A percentile compares a stretch with the other conserved stretches of the same genome.
Conservation (phyloP, 108 stramenopile genomes). For the Chaetoceros muelleri region DNA sequence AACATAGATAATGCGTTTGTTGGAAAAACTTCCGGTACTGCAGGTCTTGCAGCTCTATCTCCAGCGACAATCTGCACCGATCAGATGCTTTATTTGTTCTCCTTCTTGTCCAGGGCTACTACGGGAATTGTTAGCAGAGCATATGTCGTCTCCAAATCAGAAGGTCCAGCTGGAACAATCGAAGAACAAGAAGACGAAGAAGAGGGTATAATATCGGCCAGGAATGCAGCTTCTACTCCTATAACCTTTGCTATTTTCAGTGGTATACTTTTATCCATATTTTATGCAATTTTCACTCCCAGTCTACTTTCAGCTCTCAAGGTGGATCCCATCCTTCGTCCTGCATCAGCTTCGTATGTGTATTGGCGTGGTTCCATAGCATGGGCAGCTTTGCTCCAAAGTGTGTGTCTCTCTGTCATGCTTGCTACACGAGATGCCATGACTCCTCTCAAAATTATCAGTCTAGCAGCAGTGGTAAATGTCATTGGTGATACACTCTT, state of each 20-base stretch:
- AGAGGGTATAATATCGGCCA: conserved; percentile 15
- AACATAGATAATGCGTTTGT: conserved; percentile 85
- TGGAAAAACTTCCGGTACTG: conserved; percentile 57
- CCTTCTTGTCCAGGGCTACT: conserved; percentile 63
- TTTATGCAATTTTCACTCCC: conserved; percentile 59
- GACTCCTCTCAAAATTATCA: conserved; percentile 68
- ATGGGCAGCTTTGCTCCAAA: conserved; percentile 62
- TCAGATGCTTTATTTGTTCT: conserved; percentile 68
- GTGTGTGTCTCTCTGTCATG: conserved; percentile 36
- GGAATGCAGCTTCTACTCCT: conserved; percentile 47
- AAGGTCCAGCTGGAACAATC: conserved; percentile 7
- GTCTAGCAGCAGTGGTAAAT: conserved; percentile 45
- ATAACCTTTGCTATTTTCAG: conserved; percentile 41
- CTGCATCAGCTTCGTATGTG: conserved; percentile 48
- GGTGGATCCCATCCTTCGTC: conserved; percentile 34
- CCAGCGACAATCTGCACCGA: conserved; percentile 76
- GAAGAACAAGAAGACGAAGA: conserved; percentile 4
- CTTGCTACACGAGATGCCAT: conserved; percentile 69
- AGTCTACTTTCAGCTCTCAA: conserved; percentile 30
- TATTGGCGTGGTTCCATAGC: conserved; percentile 56
- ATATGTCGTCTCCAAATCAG: no score
- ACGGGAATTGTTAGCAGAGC: conserved; percentile 67
- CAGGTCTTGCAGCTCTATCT: conserved; percentile 67
- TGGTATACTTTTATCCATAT: conserved; percentile 35
- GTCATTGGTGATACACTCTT: conserved; percentile 53